Percentiles rank a stretch among this genome's conserved stretches.
Evolutionary conservation across 2,329 filamentous ascomycete genomes (phyloP).

Genomic region (Cyclaneusma minus): DNA sequence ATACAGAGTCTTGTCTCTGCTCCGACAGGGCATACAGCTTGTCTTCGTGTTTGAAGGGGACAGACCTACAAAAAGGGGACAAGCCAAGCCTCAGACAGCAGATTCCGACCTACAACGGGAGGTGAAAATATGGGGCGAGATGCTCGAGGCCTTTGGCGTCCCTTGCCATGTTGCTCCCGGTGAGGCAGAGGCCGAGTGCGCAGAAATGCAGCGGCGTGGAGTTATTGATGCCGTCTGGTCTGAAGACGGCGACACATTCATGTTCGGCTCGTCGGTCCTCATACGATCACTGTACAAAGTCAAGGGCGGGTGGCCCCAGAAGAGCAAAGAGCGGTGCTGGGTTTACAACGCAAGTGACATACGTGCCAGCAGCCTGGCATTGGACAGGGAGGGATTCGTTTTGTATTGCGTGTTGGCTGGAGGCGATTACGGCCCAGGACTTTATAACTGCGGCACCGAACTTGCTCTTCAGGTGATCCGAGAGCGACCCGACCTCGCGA

Average conservation of each 20-base stretch:
- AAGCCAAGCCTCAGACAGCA: slow-evolving; percentile 14
- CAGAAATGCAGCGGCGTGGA: slow-evolving; percentile 60
- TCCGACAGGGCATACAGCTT: slow-evolving; percentile 59
- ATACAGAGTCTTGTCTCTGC: slow-evolving; percentile 64
- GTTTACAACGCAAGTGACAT: slow-evolving; percentile 2
- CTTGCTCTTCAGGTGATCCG: slow-evolving; percentile 3
- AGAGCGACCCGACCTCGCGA: too few species aligned
- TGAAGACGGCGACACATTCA: slow-evolving; percentile 87
- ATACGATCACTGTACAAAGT: slow-evolving; percentile 12
- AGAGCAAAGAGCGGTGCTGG: slow-evolving; percentile 3
- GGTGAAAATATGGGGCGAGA: too few species aligned
- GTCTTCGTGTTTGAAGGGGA: slow-evolving; percentile 78
- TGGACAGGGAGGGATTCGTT: slow-evolving; percentile 4
- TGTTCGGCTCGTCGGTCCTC: slow-evolving; percentile 55
- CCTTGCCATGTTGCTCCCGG: slow-evolving; percentile 72
- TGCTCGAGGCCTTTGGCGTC: slow-evolving; percentile 72
- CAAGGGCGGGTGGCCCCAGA: background rate
- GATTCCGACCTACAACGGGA: too few species aligned
- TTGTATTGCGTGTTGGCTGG: slow-evolving; percentile 5
- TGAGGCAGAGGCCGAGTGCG: slow-evolving; percentile 90
- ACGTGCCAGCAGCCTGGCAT: slow-evolving; percentile 3
- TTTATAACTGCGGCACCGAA: slow-evolving; percentile 1
- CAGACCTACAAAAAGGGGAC: slow-evolving; percentile 76
- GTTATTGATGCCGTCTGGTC: slow-evolving; percentile 82
- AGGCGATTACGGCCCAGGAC: slow-evolving; percentile 1